A percentile compares a stretch with the other conserved stretches of the same genome.
These are phyloP conservation scores for Podila epicladia DNA, from an alignment of 192 early-diverging fungal species.

Conservation along the genomic window DNA sequence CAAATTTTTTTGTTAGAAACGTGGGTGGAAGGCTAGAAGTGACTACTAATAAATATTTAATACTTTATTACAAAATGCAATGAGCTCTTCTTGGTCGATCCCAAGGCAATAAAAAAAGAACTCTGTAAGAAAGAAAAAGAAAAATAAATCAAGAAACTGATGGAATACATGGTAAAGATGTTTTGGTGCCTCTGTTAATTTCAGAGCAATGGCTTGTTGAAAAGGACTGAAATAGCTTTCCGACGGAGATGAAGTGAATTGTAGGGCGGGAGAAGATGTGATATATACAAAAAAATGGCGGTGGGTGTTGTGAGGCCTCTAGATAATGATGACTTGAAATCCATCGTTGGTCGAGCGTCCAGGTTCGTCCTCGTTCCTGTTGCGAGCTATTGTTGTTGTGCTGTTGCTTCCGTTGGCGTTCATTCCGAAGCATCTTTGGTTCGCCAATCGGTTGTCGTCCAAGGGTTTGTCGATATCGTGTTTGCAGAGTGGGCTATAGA, in stretches of 20 bases:
- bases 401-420: not conserved
- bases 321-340: not conserved
- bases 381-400: not conserved
- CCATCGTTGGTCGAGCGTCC: not conserved
- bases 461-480: conserved; percentile 52
- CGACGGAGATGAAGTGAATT: too few relatives aligned
- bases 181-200: too few relatives aligned
- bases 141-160: too few relatives aligned
- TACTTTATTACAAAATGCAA: too few relatives aligned
- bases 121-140: too few relatives aligned
- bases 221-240: too few relatives aligned
- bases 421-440: not conserved
- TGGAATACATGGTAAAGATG: too few relatives aligned
- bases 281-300: not conserved
- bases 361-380: not conserved
- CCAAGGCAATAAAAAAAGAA: too few relatives aligned
- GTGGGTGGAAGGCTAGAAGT: too few relatives aligned
- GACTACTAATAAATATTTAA: too few relatives aligned
- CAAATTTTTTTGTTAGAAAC: not conserved
- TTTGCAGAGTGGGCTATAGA: conserved; percentile 49
- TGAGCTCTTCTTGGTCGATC: too few relatives aligned
- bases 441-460: conserved; percentile 1
- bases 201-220: too few relatives aligned
- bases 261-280: not conserved
- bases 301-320: not conserved